Base-by-base conservation (phyloP, 176 grass and related monocot genomes). In the Cenchrus purpureus region DNA sequence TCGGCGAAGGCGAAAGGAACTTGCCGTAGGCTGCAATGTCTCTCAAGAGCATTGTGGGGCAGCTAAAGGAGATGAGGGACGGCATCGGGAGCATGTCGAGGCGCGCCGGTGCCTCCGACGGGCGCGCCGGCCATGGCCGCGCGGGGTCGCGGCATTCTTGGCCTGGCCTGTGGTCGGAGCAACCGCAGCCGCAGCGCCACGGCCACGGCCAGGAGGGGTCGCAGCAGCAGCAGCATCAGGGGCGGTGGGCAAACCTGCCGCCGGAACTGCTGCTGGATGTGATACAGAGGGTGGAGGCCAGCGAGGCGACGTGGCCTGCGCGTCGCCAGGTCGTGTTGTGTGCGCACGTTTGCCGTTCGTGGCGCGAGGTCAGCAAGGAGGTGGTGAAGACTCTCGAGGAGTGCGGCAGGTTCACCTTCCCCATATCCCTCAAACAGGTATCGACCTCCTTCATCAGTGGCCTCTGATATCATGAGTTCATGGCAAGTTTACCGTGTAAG, bases 401-500 rank as follows among this genome's bases (percentile, higher is more conserved):
- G 76, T 99, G 91, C 4, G 90, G 91, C 68, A 91, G 90, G 74
- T 94, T 99, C 88, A 97, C 97, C 71, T 99, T 99, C 67, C 97
- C 97, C 65, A 94, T 99, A 81, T 96, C 97, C 85, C 97, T 99
- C 62, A 97, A 97, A 79, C 97, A 99, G 93, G 97, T 92, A 80
- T 46, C 10, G 79, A 31, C 52, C 52, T 87, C 20, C 37, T 40
- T 40, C 43, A 58, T 68, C 5, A 53, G 40, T 83, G 31, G 6
- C 79, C 44, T 58, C 85, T 79, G 13, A 32, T 58, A 19, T 28
- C 32, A 28, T 73, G 44, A 63, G 55, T 65, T 84, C 44, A 53
- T 73, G 43, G 55, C 53, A 20, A 68, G 5, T 84, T 79, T 79
- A 22, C 34, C 75, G 9, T 28, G 53, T 37, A 40, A 78, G 15